Conservation (phyloP, 257 asterid species). For the Nicotiana tabacum region DNA sequence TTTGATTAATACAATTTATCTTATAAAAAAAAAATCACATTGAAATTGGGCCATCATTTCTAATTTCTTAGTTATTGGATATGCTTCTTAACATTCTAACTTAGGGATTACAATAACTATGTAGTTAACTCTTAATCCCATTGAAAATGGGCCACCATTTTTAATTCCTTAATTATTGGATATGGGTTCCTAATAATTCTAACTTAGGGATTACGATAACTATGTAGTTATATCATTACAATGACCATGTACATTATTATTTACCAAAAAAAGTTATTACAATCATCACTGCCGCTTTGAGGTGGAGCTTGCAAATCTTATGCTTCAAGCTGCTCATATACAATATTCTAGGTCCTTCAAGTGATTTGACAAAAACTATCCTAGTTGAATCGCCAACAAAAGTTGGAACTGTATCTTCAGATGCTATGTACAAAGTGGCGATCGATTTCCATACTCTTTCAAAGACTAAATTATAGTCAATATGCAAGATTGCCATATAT, state of each 20-base stretch:
- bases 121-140: not conserved
- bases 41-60: not conserved
- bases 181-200: not conserved
- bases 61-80: not conserved
- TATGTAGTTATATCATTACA: not conserved
- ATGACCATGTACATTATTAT: not conserved
- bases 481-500: no score
- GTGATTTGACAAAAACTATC: not conserved
- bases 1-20: no score
- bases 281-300: not conserved
- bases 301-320: no score
- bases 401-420: not conserved
- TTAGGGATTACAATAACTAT: not conserved
- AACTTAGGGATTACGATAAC: not conserved
- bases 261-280: not conserved
- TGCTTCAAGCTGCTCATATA: not conserved
- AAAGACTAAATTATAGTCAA: no score
- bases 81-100: not conserved
- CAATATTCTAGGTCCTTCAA: not conserved
- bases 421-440: no score
- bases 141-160: not conserved
- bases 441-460: no score
- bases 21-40: not conserved
- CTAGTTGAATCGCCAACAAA: not conserved
- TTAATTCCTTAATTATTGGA: not conserved